phyloP scores from a whole-genome alignment of 73 alveolate species.

The Paramecium octaurelia region DNA sequence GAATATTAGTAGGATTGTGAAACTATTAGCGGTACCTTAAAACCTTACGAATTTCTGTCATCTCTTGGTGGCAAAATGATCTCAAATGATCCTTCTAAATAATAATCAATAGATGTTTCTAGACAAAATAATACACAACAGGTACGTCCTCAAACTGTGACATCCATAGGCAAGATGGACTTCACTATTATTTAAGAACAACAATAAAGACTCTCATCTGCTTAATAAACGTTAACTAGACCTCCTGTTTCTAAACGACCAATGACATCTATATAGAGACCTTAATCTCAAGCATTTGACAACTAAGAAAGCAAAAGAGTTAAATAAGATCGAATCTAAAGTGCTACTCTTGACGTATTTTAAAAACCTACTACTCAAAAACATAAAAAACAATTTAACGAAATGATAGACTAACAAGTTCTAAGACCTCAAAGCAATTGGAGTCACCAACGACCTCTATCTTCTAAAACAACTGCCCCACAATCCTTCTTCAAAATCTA shows the following conservation, averaged over 20 bases:
- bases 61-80: constrained; percentile 23
- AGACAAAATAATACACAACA: not conserved
- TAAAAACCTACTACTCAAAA: not conserved
- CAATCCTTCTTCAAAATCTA: constrained; percentile 32
- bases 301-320: not conserved
- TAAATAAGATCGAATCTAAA: not conserved
- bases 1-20: not conserved
- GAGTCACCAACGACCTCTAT: constrained; percentile 17
- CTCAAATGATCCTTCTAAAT: not conserved
- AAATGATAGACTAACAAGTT: not conserved
- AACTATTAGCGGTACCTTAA: not conserved
- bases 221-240: not conserved
- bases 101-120: not conserved
- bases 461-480: constrained; percentile 40
- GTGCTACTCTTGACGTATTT: constrained; percentile 6
- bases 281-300: not conserved
- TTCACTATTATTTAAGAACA: not conserved
- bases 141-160: not conserved
- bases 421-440: constrained; percentile 46
- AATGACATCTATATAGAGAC: not conserved
- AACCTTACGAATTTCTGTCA: constrained; percentile 37
- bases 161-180: not conserved
- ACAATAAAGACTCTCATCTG: not conserved
- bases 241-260: constrained; percentile 29
- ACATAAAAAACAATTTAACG: not conserved